Evolutionary conservation across 1,284 basidiomycete genomes (phyloP).

Genomic region (Filobasidium uniguttulatum): DNA sequence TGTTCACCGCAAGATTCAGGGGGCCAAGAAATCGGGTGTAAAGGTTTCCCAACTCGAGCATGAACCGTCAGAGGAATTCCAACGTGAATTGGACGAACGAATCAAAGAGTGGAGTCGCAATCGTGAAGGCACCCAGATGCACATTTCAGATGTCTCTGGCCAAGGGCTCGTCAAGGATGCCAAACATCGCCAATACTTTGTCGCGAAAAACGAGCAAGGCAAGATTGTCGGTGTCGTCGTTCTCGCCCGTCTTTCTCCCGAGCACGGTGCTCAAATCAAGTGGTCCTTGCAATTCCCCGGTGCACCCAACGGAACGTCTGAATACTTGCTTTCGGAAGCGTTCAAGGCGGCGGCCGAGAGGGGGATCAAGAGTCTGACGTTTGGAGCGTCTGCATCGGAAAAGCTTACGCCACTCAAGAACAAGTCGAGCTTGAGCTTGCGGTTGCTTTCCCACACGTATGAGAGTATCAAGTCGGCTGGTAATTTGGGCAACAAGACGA

Average conservation of each 20-base stretch:
- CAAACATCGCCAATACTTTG: conserved; percentile 45
- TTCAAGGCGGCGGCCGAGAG: conserved; percentile 41
- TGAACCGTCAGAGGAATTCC: conserved; percentile 38
- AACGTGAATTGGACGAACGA: conserved; percentile 36
- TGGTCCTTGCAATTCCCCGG: conserved; percentile 48
- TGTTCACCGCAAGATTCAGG: conserved; percentile 41
- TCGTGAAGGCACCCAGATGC: conserved; percentile 45
- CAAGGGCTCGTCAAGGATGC: conserved; percentile 43
- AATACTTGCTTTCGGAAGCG: conserved; percentile 42
- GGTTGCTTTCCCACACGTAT: conserved; percentile 42
- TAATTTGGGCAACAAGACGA: conserved; percentile 40
- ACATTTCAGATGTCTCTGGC: conserved; percentile 41
- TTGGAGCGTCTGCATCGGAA: conserved; percentile 40
- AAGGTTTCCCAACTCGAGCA: conserved; percentile 35
- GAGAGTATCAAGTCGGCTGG: conserved; percentile 39
- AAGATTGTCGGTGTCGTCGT: conserved; percentile 43
- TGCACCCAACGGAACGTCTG: conserved; percentile 42
- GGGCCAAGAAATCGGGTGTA: conserved; percentile 43
- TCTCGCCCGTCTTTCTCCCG: conserved; percentile 43
- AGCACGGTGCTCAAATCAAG: conserved; percentile 47
- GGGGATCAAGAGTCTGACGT: conserved; percentile 40
- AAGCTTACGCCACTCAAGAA: conserved; percentile 35
- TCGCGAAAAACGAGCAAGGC: conserved; percentile 40
- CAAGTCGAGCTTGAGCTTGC: conserved; percentile 35
- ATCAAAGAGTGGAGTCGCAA: conserved; percentile 42